Conservation (phyloP, 257 asterid species). For the Ajuga chamaepitys region DNA sequence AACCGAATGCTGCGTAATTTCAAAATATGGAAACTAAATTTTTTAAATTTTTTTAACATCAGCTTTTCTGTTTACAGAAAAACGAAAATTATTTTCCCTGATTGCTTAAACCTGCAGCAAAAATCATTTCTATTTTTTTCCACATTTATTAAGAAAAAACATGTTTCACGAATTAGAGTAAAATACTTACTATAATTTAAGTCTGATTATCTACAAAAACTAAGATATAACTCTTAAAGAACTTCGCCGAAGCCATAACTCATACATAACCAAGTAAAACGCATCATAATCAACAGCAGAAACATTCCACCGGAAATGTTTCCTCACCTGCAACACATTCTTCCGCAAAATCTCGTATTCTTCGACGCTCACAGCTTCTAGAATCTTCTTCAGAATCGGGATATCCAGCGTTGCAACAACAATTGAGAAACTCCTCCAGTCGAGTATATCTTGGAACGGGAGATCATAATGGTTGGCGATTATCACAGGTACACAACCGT, state of each 20-base stretch:
- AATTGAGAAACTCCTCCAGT: conserved; percentile 71
- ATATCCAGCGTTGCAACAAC: conserved; percentile 70
- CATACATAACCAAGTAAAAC: conserved; percentile 77
- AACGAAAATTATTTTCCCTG: too few relatives aligned
- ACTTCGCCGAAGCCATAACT: conserved; percentile 74
- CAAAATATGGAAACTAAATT: too few relatives aligned
- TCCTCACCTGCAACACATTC: conserved; percentile 56
- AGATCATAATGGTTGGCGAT: conserved; percentile 89
- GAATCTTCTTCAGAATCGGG: conserved; percentile 64
- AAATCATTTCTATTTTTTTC: too few relatives aligned
- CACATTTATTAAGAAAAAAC: too few relatives aligned
- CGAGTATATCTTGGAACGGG: conserved; percentile 67
- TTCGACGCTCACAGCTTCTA: conserved; percentile 27
- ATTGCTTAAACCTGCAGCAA: too few relatives aligned
- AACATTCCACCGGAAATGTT: conserved; percentile 79
- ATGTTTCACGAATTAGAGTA: neutral
- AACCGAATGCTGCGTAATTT: too few relatives aligned
- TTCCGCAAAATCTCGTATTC: conserved; percentile 36
- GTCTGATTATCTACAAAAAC: neutral
- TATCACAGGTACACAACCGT: conserved; percentile 84
- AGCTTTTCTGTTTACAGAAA: too few relatives aligned
- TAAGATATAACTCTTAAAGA: conserved; percentile 26
- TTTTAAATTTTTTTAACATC: too few relatives aligned
- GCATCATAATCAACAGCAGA: conserved; percentile 70
- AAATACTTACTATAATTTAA: neutral